Evolutionary conservation across 2,329 filamentous ascomycete genomes (phyloP).

Genomic region (Fusarium tanahbumbuense): DNA sequence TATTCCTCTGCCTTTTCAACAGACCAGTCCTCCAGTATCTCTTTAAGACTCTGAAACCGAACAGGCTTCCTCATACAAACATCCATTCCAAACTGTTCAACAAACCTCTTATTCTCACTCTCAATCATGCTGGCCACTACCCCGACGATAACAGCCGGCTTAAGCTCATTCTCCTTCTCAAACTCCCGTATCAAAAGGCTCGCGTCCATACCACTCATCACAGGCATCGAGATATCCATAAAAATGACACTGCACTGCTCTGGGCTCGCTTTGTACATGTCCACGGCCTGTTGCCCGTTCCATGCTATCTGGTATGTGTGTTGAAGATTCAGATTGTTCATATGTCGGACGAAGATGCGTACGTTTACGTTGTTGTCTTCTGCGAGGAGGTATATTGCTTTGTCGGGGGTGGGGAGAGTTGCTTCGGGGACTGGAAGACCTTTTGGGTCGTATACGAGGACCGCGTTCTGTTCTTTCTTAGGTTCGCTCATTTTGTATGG

Average conservation of each 20-base stretch:
- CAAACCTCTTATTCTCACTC: not conserved
- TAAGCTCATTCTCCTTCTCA: not conserved
- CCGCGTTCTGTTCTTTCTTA: not conserved
- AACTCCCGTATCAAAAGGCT: not conserved
- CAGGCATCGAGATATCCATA: slow-evolving; percentile 13
- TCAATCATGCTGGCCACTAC: not conserved
- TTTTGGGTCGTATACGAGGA: not conserved
- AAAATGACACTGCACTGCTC: slow-evolving; percentile 7
- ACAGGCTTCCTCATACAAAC: not conserved
- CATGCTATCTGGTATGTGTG: not conserved
- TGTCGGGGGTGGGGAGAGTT: accelerated
- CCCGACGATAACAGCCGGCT: slow-evolving; percentile 4
- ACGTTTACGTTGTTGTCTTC: slow-evolving; percentile 14
- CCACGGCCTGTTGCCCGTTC: slow-evolving; percentile 16
- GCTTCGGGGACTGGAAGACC: accelerated
- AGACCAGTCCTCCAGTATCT: not conserved
- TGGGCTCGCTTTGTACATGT: not conserved
- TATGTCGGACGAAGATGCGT: not conserved
- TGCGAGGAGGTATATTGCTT: slow-evolving; percentile 1
- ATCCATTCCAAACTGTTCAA: slow-evolving; percentile 1
- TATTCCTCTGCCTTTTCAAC: too few relatives aligned
- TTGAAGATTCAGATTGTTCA: not conserved
- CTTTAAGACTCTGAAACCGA: not conserved
- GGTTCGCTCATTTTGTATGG: not conserved
- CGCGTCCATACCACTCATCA: slow-evolving; percentile 11